Conservation (phyloP, 2,329 filamentous ascomycete species). For the Colletotrichum trifolii region DNA sequence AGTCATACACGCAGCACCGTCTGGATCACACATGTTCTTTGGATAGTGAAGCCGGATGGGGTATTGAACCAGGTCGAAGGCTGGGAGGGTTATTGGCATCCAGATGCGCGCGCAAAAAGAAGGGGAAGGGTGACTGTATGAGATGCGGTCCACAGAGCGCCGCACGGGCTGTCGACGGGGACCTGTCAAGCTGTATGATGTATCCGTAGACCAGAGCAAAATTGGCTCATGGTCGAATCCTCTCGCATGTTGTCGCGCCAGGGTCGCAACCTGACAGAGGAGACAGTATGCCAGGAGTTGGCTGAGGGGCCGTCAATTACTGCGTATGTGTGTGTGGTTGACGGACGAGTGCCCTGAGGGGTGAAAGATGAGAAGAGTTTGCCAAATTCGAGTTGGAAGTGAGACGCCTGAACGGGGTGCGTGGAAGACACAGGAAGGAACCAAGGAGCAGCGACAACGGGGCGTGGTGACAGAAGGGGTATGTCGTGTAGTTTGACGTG, state of each 20-base stretch:
- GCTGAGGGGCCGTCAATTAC: background rate
- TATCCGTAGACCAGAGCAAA: background rate
- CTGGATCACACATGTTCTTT: no score
- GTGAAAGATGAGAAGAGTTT: no score
- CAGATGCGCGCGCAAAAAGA: slow-evolving; percentile 1
- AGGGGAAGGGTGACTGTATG: slow-evolving; percentile 6
- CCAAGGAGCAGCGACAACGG: background rate
- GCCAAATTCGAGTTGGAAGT: no score
- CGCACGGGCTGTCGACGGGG: slow-evolving; percentile 27
- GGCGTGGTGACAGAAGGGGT: background rate
- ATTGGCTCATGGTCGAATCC: slow-evolving; percentile 11
- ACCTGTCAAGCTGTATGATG: slow-evolving; percentile 24
- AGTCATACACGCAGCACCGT: no score
- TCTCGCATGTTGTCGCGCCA: slow-evolving; percentile 20
- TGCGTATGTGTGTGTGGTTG: background rate
- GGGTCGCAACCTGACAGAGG: slow-evolving; percentile 27
- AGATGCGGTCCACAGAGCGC: slow-evolving; percentile 11
- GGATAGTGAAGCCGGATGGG: no score
- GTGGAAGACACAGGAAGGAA: background rate
- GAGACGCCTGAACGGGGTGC: no score
- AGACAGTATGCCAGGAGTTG: background rate
- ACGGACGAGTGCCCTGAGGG: background rate
- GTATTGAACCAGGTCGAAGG: no score
- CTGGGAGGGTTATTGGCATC: background rate
- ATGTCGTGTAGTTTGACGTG: background rate